Evolutionary conservation across 1,284 basidiomycete genomes (phyloP), one percentile per base, ranked within the genome.

Genomic region (Apiotrichum veenhuisii): DNA sequence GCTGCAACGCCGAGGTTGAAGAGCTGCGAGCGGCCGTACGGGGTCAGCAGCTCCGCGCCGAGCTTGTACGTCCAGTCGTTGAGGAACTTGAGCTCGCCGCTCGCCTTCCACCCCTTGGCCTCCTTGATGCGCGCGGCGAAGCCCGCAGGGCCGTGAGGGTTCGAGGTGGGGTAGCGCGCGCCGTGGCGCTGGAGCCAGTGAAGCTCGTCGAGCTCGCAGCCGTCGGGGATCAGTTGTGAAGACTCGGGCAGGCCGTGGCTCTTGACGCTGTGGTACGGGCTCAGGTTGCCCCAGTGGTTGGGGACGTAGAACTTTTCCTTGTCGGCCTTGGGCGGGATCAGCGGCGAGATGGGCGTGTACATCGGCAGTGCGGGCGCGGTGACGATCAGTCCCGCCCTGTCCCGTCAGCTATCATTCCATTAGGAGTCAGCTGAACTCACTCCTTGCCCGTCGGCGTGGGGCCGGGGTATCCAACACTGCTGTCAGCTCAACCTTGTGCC

Each of bases 401-500:
- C 12, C 11, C 30, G 58, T 62, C 42, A 64, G 58, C 45, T 15
- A 10, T 11, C 18, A 11, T 27, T 25, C 14, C 12, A 11, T 7
- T 33, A 1, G 30, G 3, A 10, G 12, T 23, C 38, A 22, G 20
- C 12, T 20, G 18, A n/a, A 69, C 75, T 70, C 59, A 75, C 75
- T 93, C 91, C 14, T 83, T 85, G 14, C 91, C 91, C 0, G 91
- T 93, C 0, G 88, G 88, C 1, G 90, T 93, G 12, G 82, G 83
- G 11, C 91, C 91, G 15, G 86, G 81, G 70, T 90, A 87, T 43
- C 91, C 91, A 14, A 93, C 84, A 60, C 86, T 75, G 27, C 9
- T 20, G 55, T 62, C 52, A 65, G 63, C 47, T 37, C 37, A 34
- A 8, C 1, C 20, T 18, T 18, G 1, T 12, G 18, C 20, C 22